These are phyloP conservation scores for Ophiognomonia clavigignenti-juglandacearum DNA, from an alignment of 2,329 filamentous ascomycete species.

Conservation along the genomic window DNA sequence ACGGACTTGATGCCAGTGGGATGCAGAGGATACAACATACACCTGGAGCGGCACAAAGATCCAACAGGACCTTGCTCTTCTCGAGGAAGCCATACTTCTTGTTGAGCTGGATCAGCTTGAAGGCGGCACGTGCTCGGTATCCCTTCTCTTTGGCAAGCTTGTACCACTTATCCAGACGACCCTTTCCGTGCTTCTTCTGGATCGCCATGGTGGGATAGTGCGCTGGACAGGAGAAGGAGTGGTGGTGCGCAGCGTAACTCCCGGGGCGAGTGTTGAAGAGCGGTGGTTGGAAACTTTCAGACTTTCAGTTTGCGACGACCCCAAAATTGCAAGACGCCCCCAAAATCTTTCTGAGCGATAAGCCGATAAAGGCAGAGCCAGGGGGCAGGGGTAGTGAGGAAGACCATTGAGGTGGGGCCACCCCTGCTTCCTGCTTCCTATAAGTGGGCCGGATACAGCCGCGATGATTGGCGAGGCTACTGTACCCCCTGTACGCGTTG, in stretches of 20 bases:
- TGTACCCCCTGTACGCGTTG: no score
- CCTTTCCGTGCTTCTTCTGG: conserved; percentile 98
- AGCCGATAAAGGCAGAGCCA: background rate
- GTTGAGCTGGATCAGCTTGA: conserved; percentile 97
- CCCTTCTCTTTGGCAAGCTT: conserved; percentile 98
- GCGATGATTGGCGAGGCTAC: conserved; percentile 1
- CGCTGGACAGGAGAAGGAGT: background rate
- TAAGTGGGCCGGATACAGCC: conserved; percentile 1
- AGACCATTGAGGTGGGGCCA: no score
- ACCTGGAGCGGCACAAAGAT: conserved; percentile 95
- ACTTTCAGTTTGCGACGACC: background rate
- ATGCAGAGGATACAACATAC: conserved; percentile 49
- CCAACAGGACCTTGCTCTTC: conserved; percentile 91
- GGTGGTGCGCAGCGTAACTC: background rate
- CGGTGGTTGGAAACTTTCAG: no score
- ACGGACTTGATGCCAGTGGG: no score
- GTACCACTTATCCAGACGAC: conserved; percentile 98
- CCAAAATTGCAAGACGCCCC: background rate
- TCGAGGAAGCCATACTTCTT: conserved; percentile 99
- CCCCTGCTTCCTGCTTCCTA: background rate
- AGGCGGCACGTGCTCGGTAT: conserved; percentile 90
- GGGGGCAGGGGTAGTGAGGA: no score
- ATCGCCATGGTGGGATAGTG: conserved; percentile 66
- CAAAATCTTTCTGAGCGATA: background rate
- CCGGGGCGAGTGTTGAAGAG: no score